Conservation (phyloP, 345 rosid species). For the Corymbia maculata region DNA sequence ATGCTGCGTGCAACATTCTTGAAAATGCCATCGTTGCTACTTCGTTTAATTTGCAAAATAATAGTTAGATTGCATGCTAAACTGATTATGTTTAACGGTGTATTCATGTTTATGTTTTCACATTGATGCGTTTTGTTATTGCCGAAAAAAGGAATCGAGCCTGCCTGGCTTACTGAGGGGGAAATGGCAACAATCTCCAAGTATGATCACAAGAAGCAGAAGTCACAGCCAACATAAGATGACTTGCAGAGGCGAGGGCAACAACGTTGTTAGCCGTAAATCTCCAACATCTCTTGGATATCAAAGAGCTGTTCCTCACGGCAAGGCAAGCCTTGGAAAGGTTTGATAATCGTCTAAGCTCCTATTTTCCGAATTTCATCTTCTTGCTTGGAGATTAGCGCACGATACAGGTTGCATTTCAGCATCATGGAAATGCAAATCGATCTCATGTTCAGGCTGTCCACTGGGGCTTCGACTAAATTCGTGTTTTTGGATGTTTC, state of each 20-base stretch:
- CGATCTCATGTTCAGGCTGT: background rate
- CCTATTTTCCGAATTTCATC: background rate
- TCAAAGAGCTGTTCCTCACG: background rate
- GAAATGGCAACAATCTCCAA: conserved; percentile 36
- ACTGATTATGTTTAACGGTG: background rate
- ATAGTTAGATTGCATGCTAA: background rate
- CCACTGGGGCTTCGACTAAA: background rate
- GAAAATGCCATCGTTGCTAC: background rate
- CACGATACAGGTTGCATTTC: background rate
- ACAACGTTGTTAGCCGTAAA: background rate
- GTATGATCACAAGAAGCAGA: conserved; percentile 62
- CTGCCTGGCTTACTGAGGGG: conserved; percentile 48
- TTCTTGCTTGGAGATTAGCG: background rate
- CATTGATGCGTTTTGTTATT: background rate
- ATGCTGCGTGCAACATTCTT: background rate
- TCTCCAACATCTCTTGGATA: background rate
- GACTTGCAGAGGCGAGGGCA: background rate
- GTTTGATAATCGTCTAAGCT: background rate
- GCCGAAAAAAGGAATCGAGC: conserved; percentile 50
- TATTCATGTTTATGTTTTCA: background rate
- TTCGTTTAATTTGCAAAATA: background rate
- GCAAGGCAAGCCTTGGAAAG: conserved; percentile 3
- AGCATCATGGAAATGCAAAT: background rate
- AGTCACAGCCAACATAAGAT: conserved; percentile 1
- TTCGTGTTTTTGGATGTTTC: background rate